phyloP scores from a whole-genome alignment of 2,329 filamentous ascomycete genomes.

The Venturiaceae sp. region DNA sequence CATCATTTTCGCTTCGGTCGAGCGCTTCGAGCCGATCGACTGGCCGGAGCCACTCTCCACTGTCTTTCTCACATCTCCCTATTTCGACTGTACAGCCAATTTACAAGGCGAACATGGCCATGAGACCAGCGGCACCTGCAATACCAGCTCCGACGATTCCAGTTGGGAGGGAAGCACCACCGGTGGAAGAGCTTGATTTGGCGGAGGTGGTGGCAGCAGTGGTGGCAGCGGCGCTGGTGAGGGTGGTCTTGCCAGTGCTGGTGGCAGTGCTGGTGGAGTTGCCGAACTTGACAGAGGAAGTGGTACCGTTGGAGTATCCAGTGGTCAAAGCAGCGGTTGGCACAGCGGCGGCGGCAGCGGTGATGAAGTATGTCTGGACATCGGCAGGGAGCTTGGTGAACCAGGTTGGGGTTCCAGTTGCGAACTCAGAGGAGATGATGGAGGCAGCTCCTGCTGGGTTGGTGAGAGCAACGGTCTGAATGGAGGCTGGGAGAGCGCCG shows the following conservation, averaged over 20 bases:
- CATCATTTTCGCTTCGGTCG: not conserved
- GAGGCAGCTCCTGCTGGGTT: slow-evolving; percentile 30
- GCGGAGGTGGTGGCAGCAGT: slow-evolving; percentile 9
- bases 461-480: slow-evolving; percentile 28
- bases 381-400: slow-evolving; percentile 34
- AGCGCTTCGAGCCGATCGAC: not conserved
- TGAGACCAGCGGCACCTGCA: slow-evolving; percentile 28
- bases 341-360: slow-evolving; percentile 11
- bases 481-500: slow-evolving; percentile 33
- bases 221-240: slow-evolving; percentile 8
- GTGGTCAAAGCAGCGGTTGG: slow-evolving; percentile 17
- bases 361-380: slow-evolving; percentile 32
- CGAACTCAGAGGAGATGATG: slow-evolving; percentile 32
- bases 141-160: slow-evolving; percentile 28
- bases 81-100: not conserved
- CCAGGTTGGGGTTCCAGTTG: slow-evolving; percentile 34
- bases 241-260: slow-evolving; percentile 12
- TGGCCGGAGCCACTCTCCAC: not conserved
- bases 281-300: not conserved
- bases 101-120: slow-evolving; percentile 34
- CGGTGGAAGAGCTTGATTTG: slow-evolving; percentile 11
- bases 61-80: not conserved
- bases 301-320: slow-evolving; percentile 12
- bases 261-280: slow-evolving; percentile 10
- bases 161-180: slow-evolving; percentile 23